Conservation (phyloP, 1,284 basidiomycete genomes). For the Rhodotorula sp. region DNA sequence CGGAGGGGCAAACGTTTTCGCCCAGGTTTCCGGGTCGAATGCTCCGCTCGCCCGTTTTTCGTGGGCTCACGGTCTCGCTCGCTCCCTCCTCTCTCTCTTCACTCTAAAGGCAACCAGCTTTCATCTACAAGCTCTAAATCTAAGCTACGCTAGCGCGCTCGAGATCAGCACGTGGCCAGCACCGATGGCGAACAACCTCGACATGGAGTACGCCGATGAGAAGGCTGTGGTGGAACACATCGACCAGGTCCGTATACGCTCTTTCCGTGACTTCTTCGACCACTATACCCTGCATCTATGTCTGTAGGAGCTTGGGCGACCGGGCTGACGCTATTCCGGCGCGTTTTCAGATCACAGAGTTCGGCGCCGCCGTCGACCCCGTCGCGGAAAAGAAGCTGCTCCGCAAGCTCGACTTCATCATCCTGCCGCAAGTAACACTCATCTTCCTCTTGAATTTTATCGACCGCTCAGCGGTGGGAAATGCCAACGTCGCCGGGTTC, state of each 20-base stretch:
- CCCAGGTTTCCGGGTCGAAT: too few species aligned
- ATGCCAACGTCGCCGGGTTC: conserved; percentile 37
- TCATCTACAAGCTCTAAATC: neutral
- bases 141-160: neutral
- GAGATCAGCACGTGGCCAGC: conserved; percentile 1
- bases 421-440: conserved; percentile 25
- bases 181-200: neutral
- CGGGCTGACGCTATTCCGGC: neutral
- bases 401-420: conserved; percentile 37
- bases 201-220: conserved; percentile 23
- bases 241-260: conserved; percentile 18
- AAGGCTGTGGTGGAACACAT: conserved; percentile 24
- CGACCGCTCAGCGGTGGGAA: conserved; percentile 11
- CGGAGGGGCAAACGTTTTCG: neutral
- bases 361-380: conserved; percentile 11
- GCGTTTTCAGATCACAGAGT: neutral
- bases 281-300: too few species aligned
- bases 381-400: conserved; percentile 31
- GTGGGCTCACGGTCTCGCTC: neutral
- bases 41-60: too few species aligned
- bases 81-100: neutral
- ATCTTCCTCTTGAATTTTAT: conserved; percentile 38
- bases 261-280: neutral
- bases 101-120: neutral
- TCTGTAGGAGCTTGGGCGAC: too few species aligned